These are phyloP conservation scores for Tilletia indica DNA, from an alignment of 1,284 basidiomycete genomes.

Conservation along the genomic window DNA sequence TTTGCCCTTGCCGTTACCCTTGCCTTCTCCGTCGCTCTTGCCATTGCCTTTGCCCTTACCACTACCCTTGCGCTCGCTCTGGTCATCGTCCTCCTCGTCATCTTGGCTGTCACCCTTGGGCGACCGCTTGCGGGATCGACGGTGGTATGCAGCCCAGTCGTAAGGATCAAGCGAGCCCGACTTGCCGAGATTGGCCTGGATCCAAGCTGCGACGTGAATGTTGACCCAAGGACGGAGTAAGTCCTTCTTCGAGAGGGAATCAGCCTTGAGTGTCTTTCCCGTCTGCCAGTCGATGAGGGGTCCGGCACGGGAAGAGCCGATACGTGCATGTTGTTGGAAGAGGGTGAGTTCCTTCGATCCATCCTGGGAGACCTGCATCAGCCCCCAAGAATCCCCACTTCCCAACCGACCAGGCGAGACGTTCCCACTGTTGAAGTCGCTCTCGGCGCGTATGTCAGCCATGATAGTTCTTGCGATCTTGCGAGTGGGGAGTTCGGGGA, in stretches of 20 bases:
- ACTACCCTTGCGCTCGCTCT: not conserved
- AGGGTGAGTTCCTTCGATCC: slow-evolving; percentile 14
- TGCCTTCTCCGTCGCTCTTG: too few species aligned
- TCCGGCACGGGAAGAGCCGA: not conserved
- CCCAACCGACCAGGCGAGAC: slow-evolving; percentile 20
- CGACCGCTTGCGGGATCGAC: not conserved
- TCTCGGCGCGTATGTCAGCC: slow-evolving; percentile 20
- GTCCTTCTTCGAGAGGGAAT: slow-evolving; percentile 1
- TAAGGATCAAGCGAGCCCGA: slow-evolving; percentile 18
- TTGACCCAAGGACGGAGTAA: slow-evolving; percentile 17
- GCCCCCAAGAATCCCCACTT: slow-evolving; percentile 3
- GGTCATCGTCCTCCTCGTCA: not conserved
- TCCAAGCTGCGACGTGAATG: slow-evolving; percentile 19
- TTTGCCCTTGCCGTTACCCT: not conserved
- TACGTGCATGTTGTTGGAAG: slow-evolving; percentile 18
- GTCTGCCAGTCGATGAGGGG: slow-evolving; percentile 16
- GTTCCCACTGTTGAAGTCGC: slow-evolving; percentile 10
- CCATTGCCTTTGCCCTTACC: not conserved
- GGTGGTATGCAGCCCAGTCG: slow-evolving; percentile 11
- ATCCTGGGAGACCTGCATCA: slow-evolving; percentile 13
- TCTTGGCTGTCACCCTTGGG: too few species aligned
- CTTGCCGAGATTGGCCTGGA: slow-evolving; percentile 18
- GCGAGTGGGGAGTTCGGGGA: slow-evolving; percentile 17
- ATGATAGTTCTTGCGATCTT: slow-evolving; percentile 1
- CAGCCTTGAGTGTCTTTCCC: not conserved